Percentiles rank a stretch among this genome's conserved stretches.
Evolutionary conservation across 345 rosid genomes (phyloP).

Genomic region (Jatropha curcas): DNA sequence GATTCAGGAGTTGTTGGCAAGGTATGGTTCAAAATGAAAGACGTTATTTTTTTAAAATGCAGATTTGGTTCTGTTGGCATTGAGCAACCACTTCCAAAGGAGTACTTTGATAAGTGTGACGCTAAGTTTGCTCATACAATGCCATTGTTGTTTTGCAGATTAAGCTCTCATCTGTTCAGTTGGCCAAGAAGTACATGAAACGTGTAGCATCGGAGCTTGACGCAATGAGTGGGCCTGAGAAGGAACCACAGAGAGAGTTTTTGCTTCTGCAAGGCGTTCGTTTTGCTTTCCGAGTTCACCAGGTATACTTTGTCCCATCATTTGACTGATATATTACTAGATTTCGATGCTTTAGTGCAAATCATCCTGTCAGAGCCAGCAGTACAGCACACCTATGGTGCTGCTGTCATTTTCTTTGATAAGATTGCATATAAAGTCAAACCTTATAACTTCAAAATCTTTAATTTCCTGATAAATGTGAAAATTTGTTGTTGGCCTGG

Average conservation of each 20-base stretch:
- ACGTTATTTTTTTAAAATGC: neutral
- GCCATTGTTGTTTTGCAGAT: slow-evolving; percentile 54
- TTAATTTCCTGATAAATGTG: neutral
- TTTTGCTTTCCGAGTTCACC: slow-evolving; percentile 95
- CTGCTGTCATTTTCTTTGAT: neutral
- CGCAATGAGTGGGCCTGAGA: slow-evolving; percentile 68
- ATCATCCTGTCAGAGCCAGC: neutral
- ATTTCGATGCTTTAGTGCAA: neutral
- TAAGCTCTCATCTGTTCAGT: slow-evolving; percentile 91
- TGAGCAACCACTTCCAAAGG: neutral
- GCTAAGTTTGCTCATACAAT: neutral
- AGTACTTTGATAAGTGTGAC: neutral
- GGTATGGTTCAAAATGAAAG: slow-evolving; percentile 42
- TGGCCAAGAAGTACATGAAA: slow-evolving; percentile 96
- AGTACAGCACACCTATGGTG: neutral
- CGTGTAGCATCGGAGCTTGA: slow-evolving; percentile 89
- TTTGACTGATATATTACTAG: neutral
- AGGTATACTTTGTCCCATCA: slow-evolving; percentile 46
- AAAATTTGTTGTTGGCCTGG: slow-evolving; percentile 1
- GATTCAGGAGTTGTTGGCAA: slow-evolving; percentile 95
- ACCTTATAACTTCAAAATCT: neutral
- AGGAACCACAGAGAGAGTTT: slow-evolving; percentile 93
- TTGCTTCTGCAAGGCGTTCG: slow-evolving; percentile 91
- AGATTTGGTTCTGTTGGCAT: neutral
- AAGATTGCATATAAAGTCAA: neutral